These are phyloP conservation scores for Castanea crenata DNA, from an alignment of 306 rosid species.

Conservation along the genomic window DNA sequence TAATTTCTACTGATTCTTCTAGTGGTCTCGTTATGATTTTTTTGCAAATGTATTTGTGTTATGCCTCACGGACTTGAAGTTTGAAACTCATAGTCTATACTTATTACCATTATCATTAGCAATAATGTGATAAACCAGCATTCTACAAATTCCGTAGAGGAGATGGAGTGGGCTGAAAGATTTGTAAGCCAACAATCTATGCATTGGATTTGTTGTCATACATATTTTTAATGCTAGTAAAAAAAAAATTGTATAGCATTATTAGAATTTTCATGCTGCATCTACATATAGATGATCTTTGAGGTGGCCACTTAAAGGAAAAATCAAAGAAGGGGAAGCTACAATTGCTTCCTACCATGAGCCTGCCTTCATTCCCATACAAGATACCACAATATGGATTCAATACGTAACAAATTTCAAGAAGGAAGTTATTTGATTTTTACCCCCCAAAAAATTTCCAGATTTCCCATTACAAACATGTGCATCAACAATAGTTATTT, in stretches of 20 bases:
- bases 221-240: background rate
- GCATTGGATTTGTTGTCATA: background rate
- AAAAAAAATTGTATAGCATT: background rate
- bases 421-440: too few species aligned
- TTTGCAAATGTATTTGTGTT: background rate
- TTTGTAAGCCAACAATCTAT: background rate
- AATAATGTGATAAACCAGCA: background rate
- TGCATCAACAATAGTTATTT: background rate
- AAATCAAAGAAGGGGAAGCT: background rate
- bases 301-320: background rate
- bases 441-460: background rate
- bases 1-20: constrained; percentile 19
- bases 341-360: background rate
- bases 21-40: background rate
- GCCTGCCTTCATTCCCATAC: background rate
- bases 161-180: background rate
- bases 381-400: background rate
- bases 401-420: background rate
- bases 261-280: background rate
- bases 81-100: background rate
- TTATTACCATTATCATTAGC: background rate
- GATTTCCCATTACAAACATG: background rate
- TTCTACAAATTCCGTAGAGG: background rate
- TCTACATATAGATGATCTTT: background rate
- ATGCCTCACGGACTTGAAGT: background rate